phyloP scores from a whole-genome alignment of 2,329 filamentous ascomycete genomes.

The Allantophomopsis cytisporea region DNA sequence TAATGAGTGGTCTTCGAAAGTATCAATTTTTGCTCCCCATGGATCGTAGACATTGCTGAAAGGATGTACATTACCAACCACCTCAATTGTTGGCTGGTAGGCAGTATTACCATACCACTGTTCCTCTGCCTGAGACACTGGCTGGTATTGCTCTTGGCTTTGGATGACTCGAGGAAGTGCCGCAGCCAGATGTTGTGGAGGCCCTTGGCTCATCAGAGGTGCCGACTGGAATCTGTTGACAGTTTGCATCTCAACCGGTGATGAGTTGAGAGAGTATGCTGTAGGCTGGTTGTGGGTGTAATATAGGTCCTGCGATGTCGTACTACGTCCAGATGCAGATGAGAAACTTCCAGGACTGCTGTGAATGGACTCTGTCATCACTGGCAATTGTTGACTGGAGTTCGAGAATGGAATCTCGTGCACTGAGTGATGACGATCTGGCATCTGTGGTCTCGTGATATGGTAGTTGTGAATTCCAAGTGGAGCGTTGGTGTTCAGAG shows the following conservation, averaged over 20 bases:
- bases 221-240: constrained; percentile 2
- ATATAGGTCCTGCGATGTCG: constrained; percentile 36
- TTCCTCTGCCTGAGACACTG: constrained; percentile 21
- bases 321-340: constrained; percentile 36
- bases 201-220: constrained; percentile 9
- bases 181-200: constrained; percentile 12
- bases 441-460: constrained; percentile 30
- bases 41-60: constrained; percentile 36
- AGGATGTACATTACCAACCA: constrained; percentile 36
- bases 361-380: constrained; percentile 35
- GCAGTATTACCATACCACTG: constrained; percentile 36
- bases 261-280: constrained; percentile 28
- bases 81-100: constrained; percentile 44
- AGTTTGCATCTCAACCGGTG: constrained; percentile 28
- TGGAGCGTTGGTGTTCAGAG: constrained; percentile 32
- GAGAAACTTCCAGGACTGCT: constrained; percentile 47
- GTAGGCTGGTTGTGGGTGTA: constrained; percentile 42
- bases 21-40: constrained; percentile 40
- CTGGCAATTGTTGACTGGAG: constrained; percentile 21
- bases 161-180: constrained; percentile 17
- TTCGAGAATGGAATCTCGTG: neutral
- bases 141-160: constrained; percentile 24
- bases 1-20: constrained; percentile 39
- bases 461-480: constrained; percentile 7
- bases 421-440: constrained; percentile 22